A percentile compares a stretch with the other conserved stretches of the same genome.
Evolutionary conservation across 2,329 filamentous ascomycete genomes (phyloP).

Genomic region (Hypoxylon sp.): DNA sequence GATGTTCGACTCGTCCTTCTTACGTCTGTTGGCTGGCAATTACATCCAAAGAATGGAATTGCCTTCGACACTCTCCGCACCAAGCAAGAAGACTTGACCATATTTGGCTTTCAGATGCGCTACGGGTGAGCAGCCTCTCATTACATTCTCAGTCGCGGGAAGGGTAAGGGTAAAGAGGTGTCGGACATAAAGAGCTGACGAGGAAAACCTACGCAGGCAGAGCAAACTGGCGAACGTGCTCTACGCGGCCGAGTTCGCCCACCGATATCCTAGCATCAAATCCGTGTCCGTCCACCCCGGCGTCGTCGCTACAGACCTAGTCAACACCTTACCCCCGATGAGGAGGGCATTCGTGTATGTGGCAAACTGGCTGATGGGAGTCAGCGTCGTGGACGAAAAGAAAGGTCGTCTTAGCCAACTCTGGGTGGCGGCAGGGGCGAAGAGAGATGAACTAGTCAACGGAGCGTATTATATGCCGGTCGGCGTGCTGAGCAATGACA

Average conservation of each 20-base stretch:
- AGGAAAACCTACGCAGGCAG: slow-evolving; percentile 53
- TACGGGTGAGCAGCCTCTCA: slow-evolving; percentile 44
- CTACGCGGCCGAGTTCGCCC: slow-evolving; percentile 47
- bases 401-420: slow-evolving; percentile 57
- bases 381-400: slow-evolving; percentile 45
- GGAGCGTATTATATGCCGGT: slow-evolving; percentile 56
- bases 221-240: slow-evolving; percentile 50
- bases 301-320: slow-evolving; percentile 47
- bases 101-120: slow-evolving; percentile 41
- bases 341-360: slow-evolving; percentile 41
- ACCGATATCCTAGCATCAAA: slow-evolving; percentile 45
- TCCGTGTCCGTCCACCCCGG: slow-evolving; percentile 48
- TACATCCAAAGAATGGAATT: slow-evolving; percentile 42
- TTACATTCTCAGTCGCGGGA: background rate
- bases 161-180: background rate
- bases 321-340: slow-evolving; percentile 32
- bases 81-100: slow-evolving; percentile 34
- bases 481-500: slow-evolving; percentile 45
- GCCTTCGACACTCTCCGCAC: slow-evolving; percentile 46
- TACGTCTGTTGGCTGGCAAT: slow-evolving; percentile 43
- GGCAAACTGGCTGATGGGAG: slow-evolving; percentile 30
- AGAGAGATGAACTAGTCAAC: slow-evolving; percentile 47
- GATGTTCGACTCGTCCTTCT: slow-evolving; percentile 49
- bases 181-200: background rate
- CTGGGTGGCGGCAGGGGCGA: slow-evolving; percentile 54